Evolutionary conservation across 2,329 filamentous ascomycete species (phyloP).

Genomic region (Trichoderma brevicompactum): DNA sequence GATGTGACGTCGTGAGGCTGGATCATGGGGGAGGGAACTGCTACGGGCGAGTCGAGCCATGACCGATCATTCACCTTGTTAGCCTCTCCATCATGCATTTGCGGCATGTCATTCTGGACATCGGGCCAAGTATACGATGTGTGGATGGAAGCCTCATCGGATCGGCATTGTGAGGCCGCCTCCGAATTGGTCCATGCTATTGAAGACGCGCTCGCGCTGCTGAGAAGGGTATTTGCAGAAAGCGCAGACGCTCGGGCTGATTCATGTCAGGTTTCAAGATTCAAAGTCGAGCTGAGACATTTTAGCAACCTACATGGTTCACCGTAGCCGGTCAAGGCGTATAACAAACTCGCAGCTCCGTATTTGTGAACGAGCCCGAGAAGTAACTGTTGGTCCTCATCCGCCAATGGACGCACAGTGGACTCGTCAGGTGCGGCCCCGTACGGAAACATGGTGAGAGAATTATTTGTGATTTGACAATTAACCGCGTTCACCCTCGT

Average conservation of each 20-base stretch:
- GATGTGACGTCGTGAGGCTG: constrained; percentile 42
- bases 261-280: constrained; percentile 18
- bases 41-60: constrained; percentile 48
- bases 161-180: constrained; percentile 45
- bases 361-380: constrained; percentile 46
- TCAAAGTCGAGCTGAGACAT: not conserved
- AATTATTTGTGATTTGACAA: not conserved
- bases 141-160: constrained; percentile 47
- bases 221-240: constrained; percentile 48
- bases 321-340: constrained; percentile 43
- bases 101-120: constrained; percentile 40
- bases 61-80: constrained; percentile 43
- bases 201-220: constrained; percentile 48
- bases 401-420: constrained; percentile 43
- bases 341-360: constrained; percentile 45
- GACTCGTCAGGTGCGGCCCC: constrained; percentile 41
- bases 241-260: constrained; percentile 47
- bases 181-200: constrained; percentile 49
- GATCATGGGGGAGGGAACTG: constrained; percentile 44
- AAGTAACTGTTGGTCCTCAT: constrained; percentile 47
- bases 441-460: constrained; percentile 43
- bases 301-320: constrained; percentile 43
- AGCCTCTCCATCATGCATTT: constrained; percentile 43
- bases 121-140: constrained; percentile 48
- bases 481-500: constrained; percentile 20